Evolutionary conservation across 768 basidiomycete species (phyloP), one percentile per base, ranked within the genome.

Genomic region (Mycena filopes): DNA sequence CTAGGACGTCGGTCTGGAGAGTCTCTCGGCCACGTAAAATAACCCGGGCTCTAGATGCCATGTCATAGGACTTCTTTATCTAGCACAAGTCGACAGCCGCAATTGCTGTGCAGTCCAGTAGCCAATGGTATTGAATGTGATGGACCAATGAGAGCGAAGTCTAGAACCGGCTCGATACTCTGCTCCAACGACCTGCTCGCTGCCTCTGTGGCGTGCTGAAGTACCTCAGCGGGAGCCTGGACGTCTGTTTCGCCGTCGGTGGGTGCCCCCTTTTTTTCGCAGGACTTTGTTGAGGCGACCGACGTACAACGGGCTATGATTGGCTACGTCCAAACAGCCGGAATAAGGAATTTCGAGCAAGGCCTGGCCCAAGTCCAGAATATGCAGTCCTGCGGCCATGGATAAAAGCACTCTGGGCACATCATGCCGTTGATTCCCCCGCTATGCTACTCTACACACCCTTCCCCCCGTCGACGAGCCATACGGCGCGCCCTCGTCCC

Each of bases 301-400:
- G 7, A 18, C 11, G 18, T 15, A 29, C 38, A 55, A 42, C 41
- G 41, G n/a, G 21, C 20, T 55, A n/a, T 55, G 54, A 55, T 55
- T 55, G 54, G 54, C 41, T 28, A 18, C 38, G 26, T n/a, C 41
- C 23, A 55, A 40, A 42, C 21, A 47, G 28, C 46, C 46, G 46
- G 23, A 21, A 29, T 26, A 12, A 28, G 46, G 7, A 10, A 55
- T 15, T 28, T 41, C 41, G 25, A 18, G 25, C 49, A 36, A 59
- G 63, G 57, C 16, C 55, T 59, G 63, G 50, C 56, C 56, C 41
- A 28, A 55, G 54, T 43, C 54, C 54, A 63, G 61, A 63, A 63
- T 63, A 55, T 48, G 49, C 38, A 33, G 28, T 38, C 42, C 36
- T 41, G 42, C 21, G 40, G 41, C 29, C n/a, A 26, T 29, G 54